These are phyloP conservation scores for Peniophora sp. DNA, from an alignment of 1,284 basidiomycete genomes.

Conservation along the genomic window DNA sequence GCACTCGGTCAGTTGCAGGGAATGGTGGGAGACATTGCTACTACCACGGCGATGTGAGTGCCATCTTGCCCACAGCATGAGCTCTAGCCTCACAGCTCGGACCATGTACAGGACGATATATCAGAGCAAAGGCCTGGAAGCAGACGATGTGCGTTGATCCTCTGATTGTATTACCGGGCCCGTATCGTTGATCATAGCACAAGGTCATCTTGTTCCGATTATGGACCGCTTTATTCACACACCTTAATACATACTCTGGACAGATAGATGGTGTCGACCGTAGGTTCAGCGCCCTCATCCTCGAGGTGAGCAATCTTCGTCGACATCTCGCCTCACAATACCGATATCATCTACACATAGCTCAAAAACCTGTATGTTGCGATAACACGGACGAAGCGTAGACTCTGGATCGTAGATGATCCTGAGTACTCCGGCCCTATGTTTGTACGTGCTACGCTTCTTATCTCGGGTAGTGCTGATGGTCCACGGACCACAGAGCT, in stretches of 20 bases:
- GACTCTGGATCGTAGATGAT: constrained; percentile 2
- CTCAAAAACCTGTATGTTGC: constrained; percentile 4
- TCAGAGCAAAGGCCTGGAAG: neutral
- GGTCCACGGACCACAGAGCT: neutral
- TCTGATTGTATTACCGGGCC: neutral
- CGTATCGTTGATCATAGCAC: no score
- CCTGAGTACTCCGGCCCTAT: neutral
- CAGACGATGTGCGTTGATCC: neutral
- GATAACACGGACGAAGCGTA: constrained; percentile 1
- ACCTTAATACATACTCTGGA: no score
- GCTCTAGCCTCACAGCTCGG: neutral
- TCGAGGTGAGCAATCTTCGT: no score
- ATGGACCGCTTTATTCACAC: neutral
- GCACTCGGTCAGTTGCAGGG: neutral
- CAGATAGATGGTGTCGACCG: no score
- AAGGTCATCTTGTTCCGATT: no score
- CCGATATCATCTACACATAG: neutral
- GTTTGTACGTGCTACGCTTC: neutral
- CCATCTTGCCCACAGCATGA: neutral
- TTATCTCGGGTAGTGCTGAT: neutral
- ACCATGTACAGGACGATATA: neutral
- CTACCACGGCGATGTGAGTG: neutral
- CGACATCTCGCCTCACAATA: neutral
- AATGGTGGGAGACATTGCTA: neutral
- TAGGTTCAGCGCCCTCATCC: no score